These are phyloP conservation scores for Fomitiporia mediterranea DNA, from an alignment of 1,284 basidiomycete species.

Conservation along the genomic window DNA sequence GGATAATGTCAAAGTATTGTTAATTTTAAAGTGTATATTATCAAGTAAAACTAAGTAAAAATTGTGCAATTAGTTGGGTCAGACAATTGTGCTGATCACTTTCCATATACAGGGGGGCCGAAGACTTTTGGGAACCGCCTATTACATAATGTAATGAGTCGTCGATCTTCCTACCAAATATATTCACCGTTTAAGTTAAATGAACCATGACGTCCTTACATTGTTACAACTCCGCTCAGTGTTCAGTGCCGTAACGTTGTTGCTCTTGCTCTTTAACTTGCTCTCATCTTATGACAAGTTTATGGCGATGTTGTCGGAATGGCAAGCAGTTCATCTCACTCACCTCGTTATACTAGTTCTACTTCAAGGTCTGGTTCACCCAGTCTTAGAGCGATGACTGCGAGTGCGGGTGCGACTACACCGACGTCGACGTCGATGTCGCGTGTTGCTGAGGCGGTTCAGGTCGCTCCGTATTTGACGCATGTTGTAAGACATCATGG, in stretches of 20 bases:
- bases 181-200: neutral
- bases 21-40: too few species aligned
- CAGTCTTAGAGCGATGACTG: too few species aligned
- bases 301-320: conserved; percentile 11
- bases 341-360: too few species aligned
- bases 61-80: too few species aligned
- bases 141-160: neutral
- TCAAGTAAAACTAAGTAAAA: too few species aligned
- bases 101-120: too few species aligned
- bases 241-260: neutral
- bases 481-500: conserved; percentile 50
- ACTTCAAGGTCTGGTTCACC: too few species aligned
- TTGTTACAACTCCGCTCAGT: neutral
- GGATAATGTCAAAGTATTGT: too few species aligned
- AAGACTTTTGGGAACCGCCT: too few species aligned
- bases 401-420: too few species aligned
- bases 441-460: conserved; percentile 43
- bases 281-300: neutral
- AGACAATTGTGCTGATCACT: too few species aligned
- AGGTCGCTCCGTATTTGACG: conserved; percentile 54
- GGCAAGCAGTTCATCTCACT: conserved; percentile 8
- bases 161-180: neutral
- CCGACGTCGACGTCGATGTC: conserved; percentile 3
- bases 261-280: neutral
- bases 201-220: neutral